Evolutionary conservation across 2,329 filamentous ascomycete genomes (phyloP).

Genomic region (Chrysoporthe cubensis): DNA sequence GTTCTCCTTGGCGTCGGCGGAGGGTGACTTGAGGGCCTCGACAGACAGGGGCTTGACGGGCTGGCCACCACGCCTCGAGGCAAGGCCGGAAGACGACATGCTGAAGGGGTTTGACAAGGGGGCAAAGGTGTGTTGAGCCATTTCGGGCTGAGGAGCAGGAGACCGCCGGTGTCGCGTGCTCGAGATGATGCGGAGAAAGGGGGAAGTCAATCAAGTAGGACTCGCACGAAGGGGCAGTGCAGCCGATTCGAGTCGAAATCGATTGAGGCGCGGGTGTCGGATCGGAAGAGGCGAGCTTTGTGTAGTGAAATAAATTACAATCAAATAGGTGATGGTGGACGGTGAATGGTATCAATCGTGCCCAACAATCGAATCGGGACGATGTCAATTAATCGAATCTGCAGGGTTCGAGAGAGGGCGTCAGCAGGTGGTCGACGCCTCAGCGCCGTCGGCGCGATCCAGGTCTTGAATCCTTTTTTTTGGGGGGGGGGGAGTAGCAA

Average conservation of each 20-base stretch:
- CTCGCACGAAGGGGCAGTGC: background rate
- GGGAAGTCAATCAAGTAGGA: constrained; percentile 3
- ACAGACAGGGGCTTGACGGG: constrained; percentile 90
- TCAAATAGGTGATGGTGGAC: constrained; percentile 20
- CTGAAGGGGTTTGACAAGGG: constrained; percentile 69
- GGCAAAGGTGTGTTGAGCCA: constrained; percentile 85
- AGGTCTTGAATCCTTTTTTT: too few species aligned
- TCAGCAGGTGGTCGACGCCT: constrained; percentile 10
- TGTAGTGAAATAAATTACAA: constrained; percentile 19
- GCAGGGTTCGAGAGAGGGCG: background rate
- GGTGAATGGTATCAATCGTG: constrained; percentile 12
- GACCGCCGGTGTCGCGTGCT: constrained; percentile 94
- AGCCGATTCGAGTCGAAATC: background rate
- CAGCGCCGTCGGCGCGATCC: background rate
- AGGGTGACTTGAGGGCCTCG: constrained; percentile 70
- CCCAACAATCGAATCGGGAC: constrained; percentile 12
- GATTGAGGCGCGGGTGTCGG: background rate
- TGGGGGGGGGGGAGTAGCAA: background rate
- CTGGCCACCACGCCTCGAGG: constrained; percentile 80
- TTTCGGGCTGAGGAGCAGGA: constrained; percentile 73
- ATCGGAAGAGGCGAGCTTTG: constrained; percentile 1
- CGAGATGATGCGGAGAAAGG: constrained; percentile 33
- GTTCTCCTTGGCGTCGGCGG: constrained; percentile 65
- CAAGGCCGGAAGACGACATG: constrained; percentile 77
- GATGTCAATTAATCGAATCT: constrained; percentile 26